Base-by-base conservation (phyloP, 2,329 filamentous ascomycete genomes). In the Colletotrichum higginsianum region DNA sequence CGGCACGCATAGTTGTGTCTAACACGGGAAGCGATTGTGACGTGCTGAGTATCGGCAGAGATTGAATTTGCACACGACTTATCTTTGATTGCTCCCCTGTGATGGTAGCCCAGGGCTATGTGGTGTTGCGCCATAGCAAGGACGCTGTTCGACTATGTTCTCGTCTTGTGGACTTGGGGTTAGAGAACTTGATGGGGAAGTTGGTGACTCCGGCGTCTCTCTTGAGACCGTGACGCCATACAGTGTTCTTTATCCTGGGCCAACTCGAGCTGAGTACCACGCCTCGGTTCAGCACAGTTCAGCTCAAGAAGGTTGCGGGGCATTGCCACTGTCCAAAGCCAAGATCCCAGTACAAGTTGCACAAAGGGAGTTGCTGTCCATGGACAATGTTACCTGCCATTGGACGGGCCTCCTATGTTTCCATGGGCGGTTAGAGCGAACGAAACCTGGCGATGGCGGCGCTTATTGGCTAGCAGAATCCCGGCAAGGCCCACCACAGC, bases 341-440 rank as follows among this genome's bases (percentile, higher is more conserved):
- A 42, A 40, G 11, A 38, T 57, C n/a, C 12, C 8, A 57, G 13
- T 18, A 21, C 15, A 0, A 42, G 53, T 11, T 21, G 35, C 9
- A 15, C 23, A 23, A 23, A 23, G n/a, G 38, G 21, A 40, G n/a
- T 21, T 38, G 35, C 9, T 4, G 53, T 4, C 35, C 2, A 56
- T 11, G 18, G 18, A 11, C 4, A 55, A 13, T 40, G 12, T 21
- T 16, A 38, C 35, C 35, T 38, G 13, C 2, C 35, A 42, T 57
- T 42, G 35, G n/a, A 42, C 16, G 8, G 8, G 12, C 7, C 35
- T 5, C 35, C 15, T 42, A 13, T 57, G 55, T 38, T 38, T 38
- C 55, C 38, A 23, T 40, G 53, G 55, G 55, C 55, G 55, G 38
- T 15, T 57, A 57, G 3, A 57, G 38, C 55, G n/a, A 40, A 15